These are phyloP conservation scores for Bonia amplexicaulis DNA, from an alignment of 176 grass and related monocot genomes.

Conservation along the genomic window DNA sequence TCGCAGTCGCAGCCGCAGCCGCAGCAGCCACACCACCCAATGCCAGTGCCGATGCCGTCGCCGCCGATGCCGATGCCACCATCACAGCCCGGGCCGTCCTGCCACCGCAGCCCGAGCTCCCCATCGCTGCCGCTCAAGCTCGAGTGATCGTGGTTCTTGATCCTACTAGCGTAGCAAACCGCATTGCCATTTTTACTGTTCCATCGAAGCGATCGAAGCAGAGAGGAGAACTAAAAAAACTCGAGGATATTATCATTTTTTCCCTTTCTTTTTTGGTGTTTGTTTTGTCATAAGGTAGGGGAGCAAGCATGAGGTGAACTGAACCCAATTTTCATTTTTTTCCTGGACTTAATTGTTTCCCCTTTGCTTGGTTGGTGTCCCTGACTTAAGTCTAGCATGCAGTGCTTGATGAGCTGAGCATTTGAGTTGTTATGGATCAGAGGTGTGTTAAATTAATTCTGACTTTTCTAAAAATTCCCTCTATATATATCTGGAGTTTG, in stretches of 20 bases:
- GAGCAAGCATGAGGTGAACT: slow-evolving; percentile 35
- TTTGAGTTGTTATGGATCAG: slow-evolving; percentile 29
- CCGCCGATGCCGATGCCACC: background rate
- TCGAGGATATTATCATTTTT: background rate
- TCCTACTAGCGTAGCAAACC: slow-evolving; percentile 15
- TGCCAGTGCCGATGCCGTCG: background rate
- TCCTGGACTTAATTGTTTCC: background rate
- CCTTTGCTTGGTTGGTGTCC: slow-evolving; percentile 4
- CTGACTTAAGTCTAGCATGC: slow-evolving; percentile 26
- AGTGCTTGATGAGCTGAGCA: background rate
- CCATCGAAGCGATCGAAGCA: background rate
- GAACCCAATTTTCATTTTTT: background rate
- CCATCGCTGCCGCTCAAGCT: slow-evolving; percentile 10
- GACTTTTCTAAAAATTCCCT: background rate
- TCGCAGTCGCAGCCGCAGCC: background rate
- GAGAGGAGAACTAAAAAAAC: background rate
- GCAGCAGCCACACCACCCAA: background rate
- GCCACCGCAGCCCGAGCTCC: slow-evolving; percentile 6
- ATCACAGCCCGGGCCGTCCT: background rate
- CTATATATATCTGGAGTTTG: background rate
- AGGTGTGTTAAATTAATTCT: background rate
- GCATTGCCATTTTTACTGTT: slow-evolving; percentile 46
- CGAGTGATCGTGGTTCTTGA: slow-evolving; percentile 23
- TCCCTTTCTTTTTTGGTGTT: background rate
- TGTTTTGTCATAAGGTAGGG: slow-evolving; percentile 32